Evolutionary conservation across 768 basidiomycete genomes (phyloP).

Genomic region (Mycena epipterygia): DNA sequence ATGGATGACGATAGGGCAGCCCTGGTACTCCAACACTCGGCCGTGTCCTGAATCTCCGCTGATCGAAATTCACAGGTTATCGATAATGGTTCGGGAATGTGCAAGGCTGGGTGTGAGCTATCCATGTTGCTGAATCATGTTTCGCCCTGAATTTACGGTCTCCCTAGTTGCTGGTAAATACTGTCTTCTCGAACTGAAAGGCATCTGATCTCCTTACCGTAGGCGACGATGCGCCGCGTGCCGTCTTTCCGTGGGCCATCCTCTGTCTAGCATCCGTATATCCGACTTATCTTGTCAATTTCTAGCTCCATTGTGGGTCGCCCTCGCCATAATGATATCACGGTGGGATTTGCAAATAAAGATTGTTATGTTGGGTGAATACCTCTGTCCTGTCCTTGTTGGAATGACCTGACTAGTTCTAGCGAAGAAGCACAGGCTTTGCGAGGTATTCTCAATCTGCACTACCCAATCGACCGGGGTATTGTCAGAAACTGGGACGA

Average conservation of each 20-base stretch:
- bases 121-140: not conserved
- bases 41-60: no score
- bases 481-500: slow-evolving; percentile 23
- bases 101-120: slow-evolving; percentile 24
- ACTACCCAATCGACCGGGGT: slow-evolving; percentile 61
- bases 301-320: slow-evolving; percentile 80
- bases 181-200: not conserved
- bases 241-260: slow-evolving; percentile 14
- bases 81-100: slow-evolving; percentile 26
- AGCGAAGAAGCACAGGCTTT: slow-evolving; percentile 80
- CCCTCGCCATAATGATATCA: slow-evolving; percentile 78
- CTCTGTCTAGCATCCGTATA: not conserved
- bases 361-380: slow-evolving; percentile 76
- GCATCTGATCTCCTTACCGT: not conserved
- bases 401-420: slow-evolving; percentile 22
- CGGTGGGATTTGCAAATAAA: slow-evolving; percentile 83
- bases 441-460: slow-evolving; percentile 80
- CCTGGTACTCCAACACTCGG: no score
- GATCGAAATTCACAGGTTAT: slow-evolving; percentile 21
- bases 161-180: slow-evolving; percentile 19
- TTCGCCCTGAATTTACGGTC: not conserved
- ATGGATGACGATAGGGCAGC: no score
- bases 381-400: not conserved
- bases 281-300: not conserved
- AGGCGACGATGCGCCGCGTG: slow-evolving; percentile 24